phyloP scores from a whole-genome alignment of 768 basidiomycete species.

The Lactarius trivialis region DNA sequence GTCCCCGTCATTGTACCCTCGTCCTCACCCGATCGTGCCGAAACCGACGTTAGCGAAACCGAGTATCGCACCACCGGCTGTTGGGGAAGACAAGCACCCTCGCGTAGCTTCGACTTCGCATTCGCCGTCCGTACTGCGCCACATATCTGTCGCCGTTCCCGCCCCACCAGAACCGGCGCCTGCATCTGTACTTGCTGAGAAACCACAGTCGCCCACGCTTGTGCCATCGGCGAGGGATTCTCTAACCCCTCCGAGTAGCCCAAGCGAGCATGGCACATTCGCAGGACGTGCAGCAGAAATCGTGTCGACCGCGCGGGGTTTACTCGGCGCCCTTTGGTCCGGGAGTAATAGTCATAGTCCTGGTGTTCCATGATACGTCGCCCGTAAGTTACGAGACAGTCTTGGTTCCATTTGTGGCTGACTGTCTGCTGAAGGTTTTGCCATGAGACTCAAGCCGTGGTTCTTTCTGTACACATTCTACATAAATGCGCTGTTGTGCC shows the following conservation, averaged over 20 bases:
- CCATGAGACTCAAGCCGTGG: not conserved
- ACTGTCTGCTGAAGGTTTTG: not conserved
- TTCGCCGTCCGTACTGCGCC: conserved; percentile 17
- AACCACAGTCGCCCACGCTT: not conserved
- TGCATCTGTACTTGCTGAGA: conserved; percentile 11
- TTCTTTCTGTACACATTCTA: conserved; percentile 5
- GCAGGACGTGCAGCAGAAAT: conserved; percentile 69
- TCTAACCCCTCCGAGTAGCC: conserved; percentile 27
- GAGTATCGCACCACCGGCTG: not conserved
- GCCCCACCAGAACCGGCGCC: conserved; percentile 13
- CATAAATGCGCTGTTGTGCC: conserved; percentile 7
- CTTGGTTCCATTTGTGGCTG: not conserved
- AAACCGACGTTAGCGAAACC: conserved; percentile 5
- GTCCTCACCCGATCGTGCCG: not conserved
- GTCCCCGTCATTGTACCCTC: not conserved
- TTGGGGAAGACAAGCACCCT: conserved; percentile 10
- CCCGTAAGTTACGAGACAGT: not conserved
- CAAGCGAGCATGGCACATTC: conserved; percentile 31
- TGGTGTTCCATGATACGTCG: conserved; percentile 4
- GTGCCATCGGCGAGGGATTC: conserved; percentile 23
- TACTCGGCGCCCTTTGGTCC: conserved; percentile 59
- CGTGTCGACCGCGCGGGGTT: conserved; percentile 72
- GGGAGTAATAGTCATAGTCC: conserved; percentile 20
- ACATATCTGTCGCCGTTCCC: conserved; percentile 5
- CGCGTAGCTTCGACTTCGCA: conserved; percentile 18